Base-by-base conservation (phyloP, 345 rosid genomes). In the Hypericum androsaemum region DNA sequence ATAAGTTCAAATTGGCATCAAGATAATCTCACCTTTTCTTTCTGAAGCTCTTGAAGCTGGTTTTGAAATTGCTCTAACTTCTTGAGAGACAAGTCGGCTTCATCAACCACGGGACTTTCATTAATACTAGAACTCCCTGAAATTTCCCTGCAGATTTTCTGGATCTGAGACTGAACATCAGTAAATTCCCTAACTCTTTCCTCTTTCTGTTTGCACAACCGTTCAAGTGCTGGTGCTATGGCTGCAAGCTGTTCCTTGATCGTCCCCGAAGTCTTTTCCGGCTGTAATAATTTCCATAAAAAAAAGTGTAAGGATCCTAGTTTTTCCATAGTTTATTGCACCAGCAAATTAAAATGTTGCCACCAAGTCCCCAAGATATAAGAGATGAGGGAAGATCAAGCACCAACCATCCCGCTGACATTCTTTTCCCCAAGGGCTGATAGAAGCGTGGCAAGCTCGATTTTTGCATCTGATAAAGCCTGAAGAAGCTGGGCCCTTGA, bases 171-270 rank as follows among this genome's bases (percentile, higher is more conserved):
- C 59, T 66, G 98, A 13, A 85, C 88, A 59, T 81, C 76, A 57
- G 83, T 81, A 51, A 92, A 83, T 63, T 83, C 81, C 60, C 64
- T 65, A 7, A 85, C 77, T 57, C 98, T 88, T 76, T 85, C 90
- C 52, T 85, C 94, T 71, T 92, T 88, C 77, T 81, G 97, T 63
- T 81, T 81, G 84, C 86, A 85, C 58, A 92, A 81, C 66, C 81
- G 88, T 59, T 88, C 90, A 44, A 92, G 95, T 5, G 66, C 83
- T 2, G 98, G 98, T 54, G 94, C 94, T 71, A 92, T 92, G 39
- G 89, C 88, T 12, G 82, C 88, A 54, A 88, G 94, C 59, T 92
- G 98, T 60, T 88, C 88, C 79, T 88, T 92, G 77, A 88, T 92
- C 41, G 98, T 92, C 69, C 89, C 95, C 0, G 82, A 74, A 47